These are phyloP conservation scores for Peziza echinospora DNA, from an alignment of 495 filamentous ascomycete genomes.

Conservation along the genomic window DNA sequence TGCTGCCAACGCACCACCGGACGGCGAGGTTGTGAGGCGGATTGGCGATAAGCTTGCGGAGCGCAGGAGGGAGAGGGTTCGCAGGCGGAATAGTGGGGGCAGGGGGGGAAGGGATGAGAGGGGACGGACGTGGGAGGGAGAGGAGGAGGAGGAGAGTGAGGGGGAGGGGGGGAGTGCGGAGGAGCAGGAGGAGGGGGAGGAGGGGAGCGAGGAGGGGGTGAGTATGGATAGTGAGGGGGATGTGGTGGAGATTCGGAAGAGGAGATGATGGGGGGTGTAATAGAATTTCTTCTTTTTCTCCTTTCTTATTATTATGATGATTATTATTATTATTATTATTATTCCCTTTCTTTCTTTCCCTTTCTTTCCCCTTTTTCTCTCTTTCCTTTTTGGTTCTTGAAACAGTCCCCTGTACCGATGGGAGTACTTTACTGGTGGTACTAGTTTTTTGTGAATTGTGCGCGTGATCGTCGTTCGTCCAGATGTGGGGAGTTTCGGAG, in stretches of 20 bases:
- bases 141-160: constrained; percentile 12
- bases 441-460: no score
- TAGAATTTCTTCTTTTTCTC: no score
- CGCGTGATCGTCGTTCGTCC: no score
- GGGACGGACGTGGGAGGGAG: constrained; percentile 26
- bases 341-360: no score
- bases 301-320: no score
- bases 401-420: no score
- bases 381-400: no score
- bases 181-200: constrained; percentile 6
- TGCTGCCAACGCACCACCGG: constrained; percentile 29
- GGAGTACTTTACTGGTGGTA: no score
- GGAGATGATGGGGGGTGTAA: background rate
- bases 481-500: no score
- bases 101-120: constrained; percentile 30
- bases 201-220: constrained; percentile 4
- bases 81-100: no score
- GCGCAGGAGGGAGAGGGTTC: constrained; percentile 47
- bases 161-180: constrained; percentile 1
- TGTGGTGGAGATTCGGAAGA: constrained; percentile 1
- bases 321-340: no score
- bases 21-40: constrained; percentile 65
- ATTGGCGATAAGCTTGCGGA: constrained; percentile 80
- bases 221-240: constrained; percentile 7
- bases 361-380: no score